Percentiles rank a stretch among this genome's conserved stretches.
Conservation (phyloP, 345 rosid species). For the Gossypium rotundifolium region DNA sequence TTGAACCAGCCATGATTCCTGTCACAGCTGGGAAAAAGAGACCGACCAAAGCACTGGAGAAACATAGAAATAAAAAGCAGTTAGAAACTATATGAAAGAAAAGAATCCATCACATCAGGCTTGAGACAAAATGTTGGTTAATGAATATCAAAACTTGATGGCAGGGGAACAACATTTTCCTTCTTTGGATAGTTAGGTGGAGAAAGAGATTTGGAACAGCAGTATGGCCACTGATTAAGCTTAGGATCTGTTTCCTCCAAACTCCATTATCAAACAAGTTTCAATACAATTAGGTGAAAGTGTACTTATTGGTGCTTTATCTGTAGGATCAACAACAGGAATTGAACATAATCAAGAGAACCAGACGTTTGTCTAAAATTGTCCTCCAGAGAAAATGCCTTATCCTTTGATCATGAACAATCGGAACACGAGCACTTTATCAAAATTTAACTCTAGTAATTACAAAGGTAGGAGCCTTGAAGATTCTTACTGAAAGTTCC, state of each 20-base stretch:
- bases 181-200: background rate
- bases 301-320: background rate
- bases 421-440: background rate
- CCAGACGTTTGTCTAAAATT: background rate
- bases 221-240: background rate
- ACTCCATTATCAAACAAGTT: background rate
- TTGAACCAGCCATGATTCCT: conserved; percentile 98
- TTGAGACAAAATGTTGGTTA: background rate
- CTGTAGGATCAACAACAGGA: background rate
- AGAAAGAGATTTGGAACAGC: background rate
- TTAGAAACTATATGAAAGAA: background rate
- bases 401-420: conserved; percentile 1
- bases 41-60: conserved; percentile 53
- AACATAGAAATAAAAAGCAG: background rate
- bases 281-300: background rate
- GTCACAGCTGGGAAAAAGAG: conserved; percentile 99
- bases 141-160: background rate
- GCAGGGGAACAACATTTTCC: conserved; percentile 2
- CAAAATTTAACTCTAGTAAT: background rate
- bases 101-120: background rate
- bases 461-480: conserved; percentile 1
- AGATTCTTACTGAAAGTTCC: conserved; percentile 84
- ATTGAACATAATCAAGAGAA: conserved; percentile 8
- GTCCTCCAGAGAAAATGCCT: background rate
- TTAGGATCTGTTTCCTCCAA: background rate